A percentile compares a stretch with the other conserved stretches of the same genome.
phyloP scores from a whole-genome alignment of 768 basidiomycete genomes.

The Porphyrellus cyaneotinctus region DNA sequence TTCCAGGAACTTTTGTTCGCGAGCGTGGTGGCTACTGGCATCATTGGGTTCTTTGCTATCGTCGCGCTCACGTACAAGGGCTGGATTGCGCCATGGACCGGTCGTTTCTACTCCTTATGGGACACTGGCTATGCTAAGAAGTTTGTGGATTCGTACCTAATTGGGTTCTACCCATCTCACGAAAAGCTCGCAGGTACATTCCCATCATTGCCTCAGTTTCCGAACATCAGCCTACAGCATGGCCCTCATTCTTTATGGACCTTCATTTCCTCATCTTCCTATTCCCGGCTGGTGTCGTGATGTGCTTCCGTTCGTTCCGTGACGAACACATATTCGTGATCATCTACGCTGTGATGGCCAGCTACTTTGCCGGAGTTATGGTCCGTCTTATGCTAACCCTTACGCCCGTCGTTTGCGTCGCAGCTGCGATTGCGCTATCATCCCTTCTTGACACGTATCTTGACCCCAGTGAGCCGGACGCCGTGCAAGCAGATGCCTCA shows the following conservation, averaged over 20 bases:
- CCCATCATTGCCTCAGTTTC: slow-evolving; percentile 99
- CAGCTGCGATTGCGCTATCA: slow-evolving; percentile 88
- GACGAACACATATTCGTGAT: slow-evolving; percentile 99
- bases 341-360: slow-evolving; percentile 92
- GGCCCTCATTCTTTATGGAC: slow-evolving; percentile 99
- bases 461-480: slow-evolving; percentile 71
- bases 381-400: slow-evolving; percentile 97
- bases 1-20: slow-evolving; percentile 79
- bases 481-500: slow-evolving; percentile 4
- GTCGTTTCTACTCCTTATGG: slow-evolving; percentile 98
- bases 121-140: slow-evolving; percentile 99
- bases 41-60: slow-evolving; percentile 70
- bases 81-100: slow-evolving; percentile 99
- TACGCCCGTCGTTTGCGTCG: slow-evolving; percentile 93
- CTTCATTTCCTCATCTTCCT: slow-evolving; percentile 96
- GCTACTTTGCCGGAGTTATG: slow-evolving; percentile 99
- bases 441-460: slow-evolving; percentile 86
- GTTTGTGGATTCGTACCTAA: slow-evolving; percentile 39
- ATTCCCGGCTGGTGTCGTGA: slow-evolving; percentile 93
- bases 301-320: slow-evolving; percentile 90
- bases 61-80: slow-evolving; percentile 85
- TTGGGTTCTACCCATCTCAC: background rate
- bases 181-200: slow-evolving; percentile 59
- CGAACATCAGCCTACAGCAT: slow-evolving; percentile 98
- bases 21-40: slow-evolving; percentile 63